Evolutionary conservation across 148 eudicot species (phyloP).

Genomic region (Diospyros kaki): DNA sequence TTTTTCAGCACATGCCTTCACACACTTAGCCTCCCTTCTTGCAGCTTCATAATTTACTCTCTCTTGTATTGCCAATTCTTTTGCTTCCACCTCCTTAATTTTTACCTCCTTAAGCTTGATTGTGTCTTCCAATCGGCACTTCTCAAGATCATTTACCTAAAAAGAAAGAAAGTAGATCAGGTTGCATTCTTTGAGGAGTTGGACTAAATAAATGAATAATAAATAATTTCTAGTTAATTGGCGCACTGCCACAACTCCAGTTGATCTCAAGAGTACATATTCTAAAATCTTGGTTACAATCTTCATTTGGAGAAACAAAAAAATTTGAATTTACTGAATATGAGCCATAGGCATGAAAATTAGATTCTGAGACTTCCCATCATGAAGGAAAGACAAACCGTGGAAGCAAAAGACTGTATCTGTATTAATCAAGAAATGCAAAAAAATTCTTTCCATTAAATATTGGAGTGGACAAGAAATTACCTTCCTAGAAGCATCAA

Average conservation of each 20-base stretch:
- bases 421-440: not conserved
- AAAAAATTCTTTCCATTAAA: not conserved
- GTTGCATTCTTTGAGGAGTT: not conserved
- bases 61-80: conserved; percentile 56
- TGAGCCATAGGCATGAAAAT: not conserved
- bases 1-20: conserved; percentile 46
- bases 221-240: not conserved
- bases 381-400: not conserved
- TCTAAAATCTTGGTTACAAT: not conserved
- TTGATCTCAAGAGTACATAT: too few relatives aligned
- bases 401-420: too few relatives aligned
- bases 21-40: conserved; percentile 52
- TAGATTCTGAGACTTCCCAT: not conserved
- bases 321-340: too few relatives aligned
- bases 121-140: conserved; percentile 52
- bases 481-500: conserved; percentile 73
- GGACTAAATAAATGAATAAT: too few relatives aligned
- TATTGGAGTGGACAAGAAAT: not conserved
- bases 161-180: conserved; percentile 13
- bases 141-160: conserved; percentile 64
- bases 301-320: not conserved
- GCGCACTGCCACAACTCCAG: not conserved
- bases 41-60: conserved; percentile 57
- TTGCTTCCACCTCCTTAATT: conserved; percentile 59
- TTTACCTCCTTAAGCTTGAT: conserved; percentile 49